Evolutionary conservation across 148 eudicot species (phyloP).

Genomic region (Agrostemma githago): DNA sequence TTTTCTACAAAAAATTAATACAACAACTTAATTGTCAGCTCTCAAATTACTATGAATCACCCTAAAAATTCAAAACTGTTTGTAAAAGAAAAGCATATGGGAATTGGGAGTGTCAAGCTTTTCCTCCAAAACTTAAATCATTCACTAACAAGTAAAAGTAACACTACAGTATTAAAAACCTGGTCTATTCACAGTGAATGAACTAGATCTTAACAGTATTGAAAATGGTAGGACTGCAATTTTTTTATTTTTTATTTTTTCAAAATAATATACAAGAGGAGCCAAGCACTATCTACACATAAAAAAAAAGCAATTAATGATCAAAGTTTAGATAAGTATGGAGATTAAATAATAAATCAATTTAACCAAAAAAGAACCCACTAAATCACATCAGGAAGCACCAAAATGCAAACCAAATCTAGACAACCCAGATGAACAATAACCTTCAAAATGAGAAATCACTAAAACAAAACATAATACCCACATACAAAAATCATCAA

Average conservation of each 20-base stretch:
- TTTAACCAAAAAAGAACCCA: not conserved
- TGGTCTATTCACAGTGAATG: not conserved
- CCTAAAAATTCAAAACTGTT: not conserved
- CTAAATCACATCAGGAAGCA: not conserved
- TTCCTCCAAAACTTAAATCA: not conserved
- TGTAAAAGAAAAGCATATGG: not conserved
- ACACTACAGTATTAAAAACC: not conserved
- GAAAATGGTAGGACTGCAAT: not conserved
- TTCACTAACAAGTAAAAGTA: not conserved
- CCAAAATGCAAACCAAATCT: not conserved
- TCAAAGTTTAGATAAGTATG: not conserved
- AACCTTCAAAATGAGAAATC: not conserved
- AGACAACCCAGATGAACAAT: not conserved
- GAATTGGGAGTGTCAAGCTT: not conserved
- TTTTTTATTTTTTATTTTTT: no score
- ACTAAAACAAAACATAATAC: slow-evolving; percentile 7
- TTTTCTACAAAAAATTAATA: not conserved
- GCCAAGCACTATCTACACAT: slow-evolving; percentile 8
- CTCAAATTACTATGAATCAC: not conserved
- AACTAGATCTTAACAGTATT: slow-evolving; percentile 1
- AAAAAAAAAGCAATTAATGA: not conserved
- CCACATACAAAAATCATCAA: slow-evolving; percentile 7
- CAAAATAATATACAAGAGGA: not conserved
- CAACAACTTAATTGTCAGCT: slow-evolving; percentile 1
- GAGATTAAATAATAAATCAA: not conserved